Percentiles rank a stretch among this genome's conserved stretches.
These are phyloP conservation scores for Aspergillus eucalypticola DNA, from an alignment of 2,329 filamentous ascomycete genomes.

Conservation along the genomic window DNA sequence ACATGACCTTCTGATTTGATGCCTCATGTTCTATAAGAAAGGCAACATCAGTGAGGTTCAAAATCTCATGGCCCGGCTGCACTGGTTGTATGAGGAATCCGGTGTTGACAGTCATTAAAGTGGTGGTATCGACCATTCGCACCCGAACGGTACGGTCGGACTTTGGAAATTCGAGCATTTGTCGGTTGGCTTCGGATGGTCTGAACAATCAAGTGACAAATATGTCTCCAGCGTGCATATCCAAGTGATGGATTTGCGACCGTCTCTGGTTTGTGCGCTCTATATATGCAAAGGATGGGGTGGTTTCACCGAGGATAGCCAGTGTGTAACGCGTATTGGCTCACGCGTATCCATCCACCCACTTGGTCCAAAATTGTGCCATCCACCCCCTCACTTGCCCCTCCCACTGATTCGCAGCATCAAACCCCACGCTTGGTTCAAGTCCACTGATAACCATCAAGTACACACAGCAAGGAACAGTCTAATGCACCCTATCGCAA, in stretches of 20 bases:
- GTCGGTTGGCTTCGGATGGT: not conserved
- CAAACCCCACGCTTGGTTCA: not conserved
- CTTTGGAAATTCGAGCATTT: conserved; percentile 6
- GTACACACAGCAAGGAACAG: not conserved
- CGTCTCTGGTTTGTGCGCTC: too few species aligned
- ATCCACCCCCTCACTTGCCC: not conserved
- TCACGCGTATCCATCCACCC: not conserved
- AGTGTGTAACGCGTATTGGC: not conserved
- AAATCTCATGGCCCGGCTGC: conserved; percentile 16
- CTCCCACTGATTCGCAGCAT: not conserved
- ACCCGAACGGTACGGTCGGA: conserved; percentile 10
- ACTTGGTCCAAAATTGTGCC: not conserved
- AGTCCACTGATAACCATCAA: not conserved
- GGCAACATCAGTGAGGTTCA: conserved; percentile 21
- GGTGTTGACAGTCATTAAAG: conserved; percentile 6
- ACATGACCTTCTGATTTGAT: conserved; percentile 24
- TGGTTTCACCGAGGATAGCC: not conserved
- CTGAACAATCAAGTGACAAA: not conserved
- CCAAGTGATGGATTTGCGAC: not conserved
- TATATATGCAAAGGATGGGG: too few species aligned
- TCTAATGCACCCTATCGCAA: not conserved
- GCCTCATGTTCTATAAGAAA: conserved; percentile 27
- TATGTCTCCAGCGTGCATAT: not conserved
- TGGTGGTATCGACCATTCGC: conserved; percentile 11
- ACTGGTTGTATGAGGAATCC: conserved; percentile 8